Conservation (phyloP, 345 rosid genomes). For the Corymbia maculata region DNA sequence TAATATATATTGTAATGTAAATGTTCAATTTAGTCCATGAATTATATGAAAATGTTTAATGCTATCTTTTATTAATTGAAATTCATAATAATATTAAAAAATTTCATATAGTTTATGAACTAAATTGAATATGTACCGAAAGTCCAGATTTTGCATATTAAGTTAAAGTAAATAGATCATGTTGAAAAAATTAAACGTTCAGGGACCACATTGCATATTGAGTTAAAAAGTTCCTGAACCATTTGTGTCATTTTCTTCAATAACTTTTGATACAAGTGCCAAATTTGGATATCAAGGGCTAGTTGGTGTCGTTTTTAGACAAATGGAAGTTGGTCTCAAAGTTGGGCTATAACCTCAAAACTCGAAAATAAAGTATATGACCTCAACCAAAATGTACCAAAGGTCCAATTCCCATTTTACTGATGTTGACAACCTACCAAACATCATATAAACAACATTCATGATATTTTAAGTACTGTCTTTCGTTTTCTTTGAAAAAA, state of each 20-base stretch:
- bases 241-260: accelerated
- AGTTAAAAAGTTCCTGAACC: accelerated
- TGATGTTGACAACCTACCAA: not conserved
- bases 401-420: not conserved
- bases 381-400: not conserved
- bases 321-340: not conserved
- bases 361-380: not conserved
- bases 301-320: not conserved
- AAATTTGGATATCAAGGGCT: not conserved
- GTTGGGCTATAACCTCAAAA: not conserved
- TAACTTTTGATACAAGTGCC: not conserved
- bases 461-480: not conserved
- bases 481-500: not conserved
- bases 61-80: too few relatives aligned
- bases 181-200: not conserved
- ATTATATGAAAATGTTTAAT: too few relatives aligned
- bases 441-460: not conserved
- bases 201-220: not conserved
- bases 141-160: not conserved
- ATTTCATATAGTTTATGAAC: accelerated
- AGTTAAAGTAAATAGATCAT: accelerated
- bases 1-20: too few relatives aligned
- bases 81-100: accelerated
- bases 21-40: too few relatives aligned
- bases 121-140: not conserved